phyloP scores from a whole-genome alignment of 148 eudicot genomes.

The Polygonum aviculare region DNA sequence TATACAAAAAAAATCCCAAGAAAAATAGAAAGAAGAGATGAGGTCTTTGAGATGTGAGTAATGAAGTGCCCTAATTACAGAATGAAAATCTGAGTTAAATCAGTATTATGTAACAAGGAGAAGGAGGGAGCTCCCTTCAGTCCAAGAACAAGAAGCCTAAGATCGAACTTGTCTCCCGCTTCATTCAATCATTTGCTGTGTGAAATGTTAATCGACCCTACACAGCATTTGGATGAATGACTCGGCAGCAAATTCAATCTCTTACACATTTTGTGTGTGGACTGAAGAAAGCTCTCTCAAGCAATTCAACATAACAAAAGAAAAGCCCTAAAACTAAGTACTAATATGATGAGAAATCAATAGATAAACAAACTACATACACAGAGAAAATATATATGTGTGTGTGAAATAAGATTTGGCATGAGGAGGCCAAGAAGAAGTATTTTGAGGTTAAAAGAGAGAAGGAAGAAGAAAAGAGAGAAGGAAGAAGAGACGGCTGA shows the following conservation, averaged over 20 bases:
- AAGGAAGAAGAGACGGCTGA: background rate
- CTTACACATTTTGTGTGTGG: background rate
- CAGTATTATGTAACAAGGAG: no score
- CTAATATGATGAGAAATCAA: no score
- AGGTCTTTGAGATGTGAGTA: no score
- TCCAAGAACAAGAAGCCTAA: constrained; percentile 58
- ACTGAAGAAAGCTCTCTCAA: constrained; percentile 14
- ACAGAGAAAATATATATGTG: background rate
- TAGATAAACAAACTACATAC: background rate
- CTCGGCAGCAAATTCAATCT: constrained; percentile 11
- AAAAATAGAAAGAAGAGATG: no score
- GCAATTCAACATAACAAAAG: background rate
- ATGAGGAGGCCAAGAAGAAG: background rate
- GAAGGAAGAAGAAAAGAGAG: no score
- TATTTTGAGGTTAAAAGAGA: background rate
- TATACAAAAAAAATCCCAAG: no score
- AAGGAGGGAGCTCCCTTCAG: constrained; percentile 84
- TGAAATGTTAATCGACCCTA: background rate
- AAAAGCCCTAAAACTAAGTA: background rate
- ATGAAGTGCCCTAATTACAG: background rate
- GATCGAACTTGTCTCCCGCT: constrained; percentile 59
- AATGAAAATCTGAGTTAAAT: no score
- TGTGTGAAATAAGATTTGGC: background rate
- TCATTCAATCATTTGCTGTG: constrained; percentile 48
- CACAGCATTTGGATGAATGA: constrained; percentile 15